phyloP scores from a whole-genome alignment of 139 green algal species.

The Volvox reticuliferus region DNA sequence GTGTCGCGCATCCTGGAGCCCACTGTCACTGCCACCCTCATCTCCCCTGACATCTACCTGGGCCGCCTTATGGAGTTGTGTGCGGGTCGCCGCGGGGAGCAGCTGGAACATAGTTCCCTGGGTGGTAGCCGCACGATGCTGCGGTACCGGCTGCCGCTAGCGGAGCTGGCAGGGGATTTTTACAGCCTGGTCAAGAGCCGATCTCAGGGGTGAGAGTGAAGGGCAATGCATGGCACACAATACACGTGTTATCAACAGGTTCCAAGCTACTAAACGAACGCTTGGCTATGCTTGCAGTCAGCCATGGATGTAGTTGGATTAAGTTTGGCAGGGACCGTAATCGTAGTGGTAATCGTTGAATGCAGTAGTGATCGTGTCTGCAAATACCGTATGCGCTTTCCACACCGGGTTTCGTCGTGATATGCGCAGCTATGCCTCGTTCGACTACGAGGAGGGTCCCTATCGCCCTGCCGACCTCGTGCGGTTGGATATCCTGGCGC shows the following conservation, averaged over 20 bases:
- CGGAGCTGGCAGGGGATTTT: conserved; percentile 89
- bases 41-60: conserved; percentile 79
- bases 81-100: conserved; percentile 64
- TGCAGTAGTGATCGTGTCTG: too few species aligned
- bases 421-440: conserved; percentile 83
- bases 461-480: conserved; percentile 83
- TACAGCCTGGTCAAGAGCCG: conserved; percentile 91
- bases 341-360: too few species aligned
- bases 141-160: conserved; percentile 81
- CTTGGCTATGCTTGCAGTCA: background rate
- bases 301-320: too few species aligned
- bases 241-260: too few species aligned
- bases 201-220: conserved; percentile 64
- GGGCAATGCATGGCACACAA: too few species aligned
- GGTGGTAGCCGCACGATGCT: conserved; percentile 70
- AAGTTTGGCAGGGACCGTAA: too few species aligned
- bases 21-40: conserved; percentile 91
- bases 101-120: conserved; percentile 81
- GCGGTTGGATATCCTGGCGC: conserved; percentile 92
- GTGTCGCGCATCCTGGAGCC: conserved; percentile 82
- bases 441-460: conserved; percentile 94
- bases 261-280: too few species aligned
- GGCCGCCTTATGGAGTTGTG: conserved; percentile 87
- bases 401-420: too few species aligned
- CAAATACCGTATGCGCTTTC: too few species aligned